These are phyloP conservation scores for Coccomyxa sp. DNA, from an alignment of 139 green algal genomes.

Conservation along the genomic window DNA sequence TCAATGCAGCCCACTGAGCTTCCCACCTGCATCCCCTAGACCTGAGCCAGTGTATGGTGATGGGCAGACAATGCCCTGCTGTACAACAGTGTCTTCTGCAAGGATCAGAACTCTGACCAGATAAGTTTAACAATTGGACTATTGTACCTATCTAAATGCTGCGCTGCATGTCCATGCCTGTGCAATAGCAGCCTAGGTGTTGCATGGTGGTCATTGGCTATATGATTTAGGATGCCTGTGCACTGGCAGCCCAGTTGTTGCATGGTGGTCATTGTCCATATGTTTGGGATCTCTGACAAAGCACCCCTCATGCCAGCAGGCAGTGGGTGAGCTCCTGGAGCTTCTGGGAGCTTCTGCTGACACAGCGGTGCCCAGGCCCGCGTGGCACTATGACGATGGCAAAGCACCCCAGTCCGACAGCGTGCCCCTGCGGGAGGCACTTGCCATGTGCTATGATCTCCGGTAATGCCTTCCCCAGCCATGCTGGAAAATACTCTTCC, in stretches of 20 bases:
- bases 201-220: background rate
- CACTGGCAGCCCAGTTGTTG: background rate
- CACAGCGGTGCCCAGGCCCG: slow-evolving; percentile 39
- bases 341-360: slow-evolving; percentile 28
- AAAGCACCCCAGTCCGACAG: background rate
- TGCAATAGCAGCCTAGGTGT: background rate
- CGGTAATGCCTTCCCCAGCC: no score
- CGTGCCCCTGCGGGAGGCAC: slow-evolving; percentile 51
- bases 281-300: no score
- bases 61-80: no score
- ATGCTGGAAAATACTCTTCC: no score
- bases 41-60: no score
- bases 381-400: slow-evolving; percentile 73
- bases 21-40: no score
- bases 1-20: no score
- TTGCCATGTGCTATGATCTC: slow-evolving; percentile 76
- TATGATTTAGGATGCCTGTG: background rate
- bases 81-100: no score
- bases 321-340: slow-evolving; percentile 64
- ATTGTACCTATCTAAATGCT: no score
- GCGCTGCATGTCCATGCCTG: background rate
- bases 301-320: slow-evolving; percentile 45
- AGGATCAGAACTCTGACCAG: no score
- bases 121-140: no score
- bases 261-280: background rate